Percentiles rank a stretch among this genome's conserved stretches.
phyloP scores from a whole-genome alignment of 352 stramenopile species.

The Phytopythium aichiense region DNA sequence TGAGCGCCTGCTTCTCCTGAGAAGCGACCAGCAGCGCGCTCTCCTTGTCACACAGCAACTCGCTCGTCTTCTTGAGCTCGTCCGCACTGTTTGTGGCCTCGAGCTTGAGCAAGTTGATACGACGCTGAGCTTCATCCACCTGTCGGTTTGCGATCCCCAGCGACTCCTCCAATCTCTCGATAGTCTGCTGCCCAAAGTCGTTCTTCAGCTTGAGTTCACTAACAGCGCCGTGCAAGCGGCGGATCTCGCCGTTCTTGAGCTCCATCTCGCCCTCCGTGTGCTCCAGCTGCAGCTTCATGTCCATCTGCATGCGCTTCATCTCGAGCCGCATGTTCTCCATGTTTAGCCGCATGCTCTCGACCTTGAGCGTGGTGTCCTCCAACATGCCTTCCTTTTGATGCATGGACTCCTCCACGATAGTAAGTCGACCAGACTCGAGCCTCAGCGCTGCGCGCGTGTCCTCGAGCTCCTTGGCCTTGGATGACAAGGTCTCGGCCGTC shows the following conservation, averaged over 20 bases:
- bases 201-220: constrained; percentile 60
- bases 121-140: constrained; percentile 45
- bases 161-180: constrained; percentile 40
- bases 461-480: constrained; percentile 61
- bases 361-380: constrained; percentile 58
- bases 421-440: constrained; percentile 48
- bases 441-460: constrained; percentile 44
- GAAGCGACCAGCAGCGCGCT: constrained; percentile 24
- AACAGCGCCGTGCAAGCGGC: constrained; percentile 38
- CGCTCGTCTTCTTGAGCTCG: constrained; percentile 23
- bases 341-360: constrained; percentile 56
- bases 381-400: constrained; percentile 54
- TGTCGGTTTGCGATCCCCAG: constrained; percentile 29
- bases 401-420: constrained; percentile 58
- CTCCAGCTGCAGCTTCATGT: constrained; percentile 69
- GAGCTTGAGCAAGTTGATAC: constrained; percentile 46
- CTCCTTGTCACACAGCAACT: constrained; percentile 37
- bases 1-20: constrained; percentile 27
- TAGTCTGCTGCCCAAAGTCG: constrained; percentile 43
- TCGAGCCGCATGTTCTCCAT: constrained; percentile 55
- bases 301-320: constrained; percentile 71
- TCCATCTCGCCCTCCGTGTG: constrained; percentile 62
- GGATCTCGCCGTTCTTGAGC: constrained; percentile 70
- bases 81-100: constrained; percentile 38
- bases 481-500: constrained; percentile 51